Evolutionary conservation across 106 monocot species (phyloP), one percentile per base, ranked within the genome.

Genomic region (Chionographis japonica): DNA sequence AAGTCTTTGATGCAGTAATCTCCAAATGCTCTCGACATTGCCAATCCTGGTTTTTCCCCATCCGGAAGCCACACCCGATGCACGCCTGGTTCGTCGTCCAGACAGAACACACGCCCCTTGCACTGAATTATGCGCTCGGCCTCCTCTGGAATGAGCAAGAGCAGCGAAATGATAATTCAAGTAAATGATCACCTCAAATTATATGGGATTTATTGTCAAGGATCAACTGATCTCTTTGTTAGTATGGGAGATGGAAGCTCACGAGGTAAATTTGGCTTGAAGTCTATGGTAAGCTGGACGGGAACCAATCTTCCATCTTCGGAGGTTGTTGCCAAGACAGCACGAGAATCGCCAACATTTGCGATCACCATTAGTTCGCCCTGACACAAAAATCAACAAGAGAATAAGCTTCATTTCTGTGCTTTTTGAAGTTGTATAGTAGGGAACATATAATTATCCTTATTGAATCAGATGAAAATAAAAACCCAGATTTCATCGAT

Each of bases 1-100:
- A 67, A 81, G 39, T 89, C 71, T 61, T 98, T 98, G 41, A 92
- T 35, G 40, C 85, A 90, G 60, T 81, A 87, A 69, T 98, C 97
- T 19, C 97, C 97, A 58, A 98, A 98, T 37, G 97, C 97, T 59
- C 97, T 78, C 10, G 97, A 98, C 97, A 90, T 98, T 6, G 97
- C 92, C 38, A 98, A 63, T 7, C 97, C 97, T 0, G 97, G 92
- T 1, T 75, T 51, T 42, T 89, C 79, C 59, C 54, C 68, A 61
- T 85, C 61, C 10, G 97, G 97, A 15, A 77, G 42, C 97, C 97
- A 98, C 19, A 98, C 52, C 54, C 97, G 82, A 55, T 87, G 78
- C 8, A 98, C 78, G 6, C 89, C 89, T 1, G 92, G 97, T 50
- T 98, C 97, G 50, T 98, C 92, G 3, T 63, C 17, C 68, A 92